Base-by-base conservation (phyloP, 1,139 yeast species). In the Geotrichum macrosporum region DNA sequence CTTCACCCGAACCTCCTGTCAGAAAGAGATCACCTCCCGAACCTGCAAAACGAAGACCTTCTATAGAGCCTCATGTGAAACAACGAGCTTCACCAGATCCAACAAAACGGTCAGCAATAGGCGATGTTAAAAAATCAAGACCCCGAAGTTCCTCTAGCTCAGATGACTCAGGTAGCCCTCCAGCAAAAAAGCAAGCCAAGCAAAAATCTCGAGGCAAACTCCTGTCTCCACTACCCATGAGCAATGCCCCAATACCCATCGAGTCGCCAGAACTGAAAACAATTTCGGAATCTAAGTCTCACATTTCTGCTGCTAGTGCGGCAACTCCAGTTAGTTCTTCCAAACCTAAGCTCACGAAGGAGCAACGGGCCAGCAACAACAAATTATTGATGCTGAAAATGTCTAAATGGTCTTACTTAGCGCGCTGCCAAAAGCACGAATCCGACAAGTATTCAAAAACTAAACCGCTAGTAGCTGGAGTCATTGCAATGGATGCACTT, bases 351-450 rank as follows among this genome's bases (percentile, higher is more conserved):
- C 51, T 50, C 5, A 41, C 55, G 6, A 43, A 46, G 13, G 58
- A 56, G 19, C 58, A 59, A 46, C 59, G 63, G 19, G 64, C 58
- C 33, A 53, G 50, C 41, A 50, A 56, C 24, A 50, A 54, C 47
- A 53, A 56, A 27, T 53, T 57, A 27, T 53, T 59, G 34, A 54
- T 58, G 27, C 50, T 54, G 33, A 55, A 58, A 40, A 37, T 45
- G 22, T 13, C 59, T 57, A 58, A 59, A 29, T 66, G 71, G 68
- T 55, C 58, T 13, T 59, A 57, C 29, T 56, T 54, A 12, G 71
- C 67, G 1, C 60, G 66, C 20, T 56, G 59, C 18, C 59, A 58
- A 51, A 65, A 66, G 46, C 68, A 65, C 53, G 67, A 62, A 36
- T 59, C 69, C 5, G 71, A 68, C 53, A 51, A 54, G 18, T 61